These are phyloP conservation scores for Xerocomus amazonicus DNA, from an alignment of 1,284 basidiomycete genomes.

Conservation along the genomic window DNA sequence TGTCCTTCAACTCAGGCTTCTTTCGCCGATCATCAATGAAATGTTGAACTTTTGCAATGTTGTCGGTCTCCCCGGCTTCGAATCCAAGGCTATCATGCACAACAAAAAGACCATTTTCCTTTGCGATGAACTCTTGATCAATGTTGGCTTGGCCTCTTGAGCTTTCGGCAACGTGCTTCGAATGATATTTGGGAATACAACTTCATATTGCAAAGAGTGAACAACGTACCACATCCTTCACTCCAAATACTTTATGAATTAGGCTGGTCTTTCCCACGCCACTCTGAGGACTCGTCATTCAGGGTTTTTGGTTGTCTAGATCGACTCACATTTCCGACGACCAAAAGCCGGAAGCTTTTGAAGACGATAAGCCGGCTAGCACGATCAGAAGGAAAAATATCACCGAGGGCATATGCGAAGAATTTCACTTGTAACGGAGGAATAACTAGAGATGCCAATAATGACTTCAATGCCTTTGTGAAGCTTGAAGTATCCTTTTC, in stretches of 20 bases:
- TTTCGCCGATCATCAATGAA: neutral
- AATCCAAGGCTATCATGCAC: neutral
- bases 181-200: neutral
- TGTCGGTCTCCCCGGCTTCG: neutral
- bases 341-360: constrained; percentile 1
- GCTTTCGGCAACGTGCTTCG: neutral
- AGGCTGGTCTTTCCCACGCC: constrained; percentile 1
- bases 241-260: constrained; percentile 1
- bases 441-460: neutral
- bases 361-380: neutral
- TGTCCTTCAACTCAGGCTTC: neutral
- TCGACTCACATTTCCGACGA: constrained; percentile 3
- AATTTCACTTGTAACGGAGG: neutral
- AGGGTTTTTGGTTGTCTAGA: neutral
- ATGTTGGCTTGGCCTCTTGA: neutral
- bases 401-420: constrained; percentile 1
- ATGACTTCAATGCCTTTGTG: neutral
- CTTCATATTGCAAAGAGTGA: too few relatives aligned
- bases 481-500: neutral
- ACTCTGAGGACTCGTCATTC: neutral
- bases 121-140: neutral
- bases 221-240: neutral
- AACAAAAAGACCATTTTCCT: neutral
- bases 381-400: neutral
- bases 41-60: neutral